These are phyloP conservation scores for Penstemon barbatus DNA, from an alignment of 257 asterid species.

Conservation along the genomic window DNA sequence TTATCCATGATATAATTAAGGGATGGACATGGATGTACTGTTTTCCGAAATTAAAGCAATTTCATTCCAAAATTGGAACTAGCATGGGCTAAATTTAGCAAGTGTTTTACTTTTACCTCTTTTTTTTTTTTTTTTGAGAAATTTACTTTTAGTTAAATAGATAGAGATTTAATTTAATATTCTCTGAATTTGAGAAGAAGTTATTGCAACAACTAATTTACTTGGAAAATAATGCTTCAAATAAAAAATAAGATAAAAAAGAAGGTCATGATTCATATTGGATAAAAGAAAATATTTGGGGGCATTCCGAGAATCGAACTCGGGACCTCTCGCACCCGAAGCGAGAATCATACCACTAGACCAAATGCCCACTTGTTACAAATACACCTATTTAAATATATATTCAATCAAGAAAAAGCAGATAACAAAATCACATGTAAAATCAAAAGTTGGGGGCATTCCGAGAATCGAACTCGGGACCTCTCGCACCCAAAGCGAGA, in stretches of 20 bases:
- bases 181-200: too few relatives aligned
- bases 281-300: neutral
- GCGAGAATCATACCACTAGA: conserved; percentile 68
- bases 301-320: conserved; percentile 64
- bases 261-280: too few relatives aligned
- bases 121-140: neutral
- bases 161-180: too few relatives aligned
- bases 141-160: neutral
- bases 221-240: too few relatives aligned
- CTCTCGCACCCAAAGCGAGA: conserved; percentile 85
- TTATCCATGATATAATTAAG: neutral
- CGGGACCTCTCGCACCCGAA: conserved; percentile 64
- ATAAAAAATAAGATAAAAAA: too few relatives aligned
- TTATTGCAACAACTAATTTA: too few relatives aligned
- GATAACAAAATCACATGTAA: too few relatives aligned
- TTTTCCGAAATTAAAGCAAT: conserved; percentile 25
- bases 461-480: conserved; percentile 78
- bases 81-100: neutral
- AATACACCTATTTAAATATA: too few relatives aligned
- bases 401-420: too few relatives aligned
- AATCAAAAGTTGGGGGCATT: conserved; percentile 46
- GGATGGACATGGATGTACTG: neutral
- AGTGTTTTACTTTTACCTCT: neutral
- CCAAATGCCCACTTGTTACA: conserved; percentile 44
- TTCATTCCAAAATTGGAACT: neutral